Base-by-base conservation (phyloP, 306 rosid genomes). In the Acmispon strigosus region DNA sequence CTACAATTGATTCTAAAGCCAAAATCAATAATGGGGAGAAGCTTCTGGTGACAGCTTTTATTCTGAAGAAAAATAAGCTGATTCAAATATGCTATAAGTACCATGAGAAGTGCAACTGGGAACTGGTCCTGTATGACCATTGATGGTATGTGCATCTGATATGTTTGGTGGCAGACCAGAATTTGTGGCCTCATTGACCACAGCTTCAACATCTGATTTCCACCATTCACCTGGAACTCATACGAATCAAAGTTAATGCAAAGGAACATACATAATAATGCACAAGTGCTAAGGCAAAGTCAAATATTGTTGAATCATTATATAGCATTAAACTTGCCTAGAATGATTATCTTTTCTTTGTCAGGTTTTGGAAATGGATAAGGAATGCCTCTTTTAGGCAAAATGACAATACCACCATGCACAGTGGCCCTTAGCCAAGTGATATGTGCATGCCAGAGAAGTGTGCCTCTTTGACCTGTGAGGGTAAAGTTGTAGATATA, bases 381-480 rank as follows among this genome's bases (percentile, higher is more conserved):
- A 61, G 93, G 72, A 87, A 72, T 50, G 34, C 87, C 85, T 51
- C 10, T 63, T 75, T 87, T 87, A 7, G 94, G 97, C 32, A 85
- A 78, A 54, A 92, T 81, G 41, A 84, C 92, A 71, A 84, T 77
- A 72, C 81, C 96, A 60, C 96, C 97, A 59, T 92, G 78, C 18
- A 89, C 18, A 0, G 93, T 84, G 37, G 96, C 90, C 66, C 96
- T 85, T 16, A 87, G 81, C 96, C 98, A 92, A 15, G 88, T 83
- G 16, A 76, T 29, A 72, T 92, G 98, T 16, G 95, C 96, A 77
- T 92, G 96, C 96, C 90, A 89, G n/a, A 87, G 83, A 66, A 87
- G 88, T 6, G 96, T 89, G 72, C 96, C 98, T 70, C 95, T 86
- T 72, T 89, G 96, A 37, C 87, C 87, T 7, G 73, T 50, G 16